Evolutionary conservation across 2,329 filamentous ascomycete species (phyloP), one percentile per base, ranked within the genome.

Genomic region (Alternaria solani): DNA sequence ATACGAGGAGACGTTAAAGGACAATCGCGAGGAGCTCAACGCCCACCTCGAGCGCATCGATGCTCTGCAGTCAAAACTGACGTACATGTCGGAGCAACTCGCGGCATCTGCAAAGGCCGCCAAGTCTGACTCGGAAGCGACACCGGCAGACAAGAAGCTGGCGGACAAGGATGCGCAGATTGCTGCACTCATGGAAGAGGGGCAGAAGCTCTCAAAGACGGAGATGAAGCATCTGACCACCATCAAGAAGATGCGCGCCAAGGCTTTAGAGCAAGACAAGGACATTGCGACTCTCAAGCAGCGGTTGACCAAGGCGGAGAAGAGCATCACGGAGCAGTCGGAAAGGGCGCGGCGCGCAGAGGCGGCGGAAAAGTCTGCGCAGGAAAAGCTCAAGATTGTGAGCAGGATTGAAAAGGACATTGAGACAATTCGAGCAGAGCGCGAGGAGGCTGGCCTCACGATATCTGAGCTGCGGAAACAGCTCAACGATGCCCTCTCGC

Each of bases 91-190:
- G 2, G 90, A 90, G 62, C 91, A 94, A 72, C 89, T 91, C 12
- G 87, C 91, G 0, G 90, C 94, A 32, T 84, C 89, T 0, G 92
- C 95, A 1, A 90, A 89, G 72, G 87, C 88, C 66, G 85, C 88
- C 7, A 91, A 89, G 57, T 57, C 70, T 30, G 71, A 72, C n/a
- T 20, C 68, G 2, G 69, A 72, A 23, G 65, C 64, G 1, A 68
- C 68, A 7, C 64, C 68, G 2, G 58, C 84, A 2, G 91, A 96
- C 66, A 92, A 90, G 76, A 93, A 91, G 73, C 78, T 98, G 14
- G 91, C 92, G 1, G 93, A 96, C 71, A 96, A 93, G 74, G 94
- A 98, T 70, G 89, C 94, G 69, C 92, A 92, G 75, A 96, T 98
- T 70, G 92, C 94, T 3, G 82, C 94, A 47, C 82, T 99, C 12